Evolutionary conservation across 306 rosid genomes (phyloP), one percentile per base, ranked within the genome.

Genomic region (Dalbergia oliveri): DNA sequence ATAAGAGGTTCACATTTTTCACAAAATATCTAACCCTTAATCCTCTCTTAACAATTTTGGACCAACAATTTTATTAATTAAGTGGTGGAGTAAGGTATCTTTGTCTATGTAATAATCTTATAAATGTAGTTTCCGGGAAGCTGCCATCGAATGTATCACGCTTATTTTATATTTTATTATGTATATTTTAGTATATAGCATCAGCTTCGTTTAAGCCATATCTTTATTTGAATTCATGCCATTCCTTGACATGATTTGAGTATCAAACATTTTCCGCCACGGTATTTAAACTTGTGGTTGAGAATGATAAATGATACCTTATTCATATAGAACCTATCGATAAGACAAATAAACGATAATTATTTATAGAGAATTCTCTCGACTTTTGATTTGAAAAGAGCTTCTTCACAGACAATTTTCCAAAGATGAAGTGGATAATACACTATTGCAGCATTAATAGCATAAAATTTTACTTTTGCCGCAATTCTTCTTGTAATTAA

Each of bases 201-300:
- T 67, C 31, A 5, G 57, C 44, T 18, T 33, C 7, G 26, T 19
- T 64, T 65, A 9, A 54, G 23, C 9, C 35, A 26, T 14, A 41
- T 54, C n/a, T 53, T 51, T 64, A 59, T 0, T 35, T 49, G 19
- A 34, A 14, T 35, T 26, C 34, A 58, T 34, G 18, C 31, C 18
- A 79, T 61, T 69, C 34, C 16, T 0, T 59, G 34, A 13, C 72
- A 79, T 49, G 72, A 14, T 71, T 71, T 50, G 78, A 6, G 76
- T 39, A 56, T 62, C 47, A 47, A 69, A 19, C 71, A 19, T 61
- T 50, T 62, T 35, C 4, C 9, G 5, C 21, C 54, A 4, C 13
- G 33, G 11, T 60, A 26, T 67, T 41, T 26, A n/a, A 26, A 33
- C 12, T 11, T 31, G 5, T 11, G 44, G n/a, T 31, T 66, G 39